phyloP scores from a whole-genome alignment of 129 eudicot genomes.

The Escallonia rubra region DNA sequence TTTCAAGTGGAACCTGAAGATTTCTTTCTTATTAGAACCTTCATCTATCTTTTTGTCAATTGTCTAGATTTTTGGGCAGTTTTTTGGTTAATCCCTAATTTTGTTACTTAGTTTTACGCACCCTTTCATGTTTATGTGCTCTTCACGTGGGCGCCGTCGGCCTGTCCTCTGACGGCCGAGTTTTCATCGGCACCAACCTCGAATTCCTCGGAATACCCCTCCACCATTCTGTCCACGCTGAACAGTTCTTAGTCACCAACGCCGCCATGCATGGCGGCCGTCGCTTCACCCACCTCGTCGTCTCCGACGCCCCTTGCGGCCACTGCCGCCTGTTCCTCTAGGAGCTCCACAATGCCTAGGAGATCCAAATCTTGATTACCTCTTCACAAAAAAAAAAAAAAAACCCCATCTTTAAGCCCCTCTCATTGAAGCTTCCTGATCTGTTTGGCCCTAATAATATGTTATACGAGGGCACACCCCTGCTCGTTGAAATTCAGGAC shows the following conservation, averaged over 20 bases:
- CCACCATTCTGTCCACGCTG: constrained; percentile 85
- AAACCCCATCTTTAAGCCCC: constrained; percentile 31
- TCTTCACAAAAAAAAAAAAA: constrained; percentile 5
- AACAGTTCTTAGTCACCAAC: constrained; percentile 82
- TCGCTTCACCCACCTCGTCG: constrained; percentile 48
- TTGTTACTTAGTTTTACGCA: too few relatives aligned
- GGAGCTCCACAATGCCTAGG: constrained; percentile 50
- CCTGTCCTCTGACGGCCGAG: constrained; percentile 71
- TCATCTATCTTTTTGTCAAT: too few relatives aligned
- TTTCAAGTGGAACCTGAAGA: too few relatives aligned
- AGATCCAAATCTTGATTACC: constrained; percentile 48
- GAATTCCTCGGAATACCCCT: constrained; percentile 82
- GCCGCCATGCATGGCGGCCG: constrained; percentile 49
- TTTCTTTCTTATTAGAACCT: too few relatives aligned
- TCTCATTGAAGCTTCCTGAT: constrained; percentile 36
- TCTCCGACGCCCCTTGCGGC: constrained; percentile 93
- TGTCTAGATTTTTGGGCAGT: too few relatives aligned
- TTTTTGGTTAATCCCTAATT: too few relatives aligned
- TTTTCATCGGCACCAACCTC: constrained; percentile 70
- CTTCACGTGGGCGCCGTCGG: constrained; percentile 86
- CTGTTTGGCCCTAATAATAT: constrained; percentile 91
- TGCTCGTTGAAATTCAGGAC: constrained; percentile 56
- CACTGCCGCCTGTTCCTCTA: constrained; percentile 96
- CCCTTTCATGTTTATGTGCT: too few relatives aligned
- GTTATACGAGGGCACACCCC: constrained; percentile 49